Evolutionary conservation across 495 filamentous ascomycete genomes (phyloP).

Genomic region (Gamarada debralockiae): DNA sequence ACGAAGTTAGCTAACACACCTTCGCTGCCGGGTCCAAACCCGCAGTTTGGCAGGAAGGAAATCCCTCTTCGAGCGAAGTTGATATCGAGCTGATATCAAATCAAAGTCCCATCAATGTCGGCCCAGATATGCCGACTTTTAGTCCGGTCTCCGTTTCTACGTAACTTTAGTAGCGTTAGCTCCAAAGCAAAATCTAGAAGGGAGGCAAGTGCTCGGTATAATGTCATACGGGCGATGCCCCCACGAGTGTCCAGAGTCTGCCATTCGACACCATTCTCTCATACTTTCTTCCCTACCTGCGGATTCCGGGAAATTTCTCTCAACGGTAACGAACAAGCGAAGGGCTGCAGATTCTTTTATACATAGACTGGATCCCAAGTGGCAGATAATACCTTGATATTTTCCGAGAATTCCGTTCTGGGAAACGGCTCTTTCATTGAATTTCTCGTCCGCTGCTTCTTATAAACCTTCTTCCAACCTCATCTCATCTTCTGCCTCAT

Average conservation of each 20-base stretch:
- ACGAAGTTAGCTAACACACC: conserved; percentile 9
- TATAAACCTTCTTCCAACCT: background rate
- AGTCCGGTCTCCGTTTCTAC: too few species aligned
- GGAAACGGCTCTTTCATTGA: conserved; percentile 4
- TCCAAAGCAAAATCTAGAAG: too few species aligned
- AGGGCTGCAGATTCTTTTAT: conserved; percentile 11
- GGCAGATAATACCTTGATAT: background rate
- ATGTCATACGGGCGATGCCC: too few species aligned
- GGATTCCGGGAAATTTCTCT: conserved; percentile 11
- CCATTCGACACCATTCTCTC: conserved; percentile 3
- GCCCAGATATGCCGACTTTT: too few species aligned
- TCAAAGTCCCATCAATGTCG: too few species aligned
- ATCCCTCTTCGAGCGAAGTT: background rate
- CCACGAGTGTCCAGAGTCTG: conserved; percentile 3
- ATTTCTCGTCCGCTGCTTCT: conserved; percentile 1
- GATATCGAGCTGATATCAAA: background rate
- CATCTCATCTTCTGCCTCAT: background rate
- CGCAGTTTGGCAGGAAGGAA: background rate
- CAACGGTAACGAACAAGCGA: background rate
- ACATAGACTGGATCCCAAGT: conserved; percentile 12
- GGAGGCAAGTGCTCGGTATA: too few species aligned
- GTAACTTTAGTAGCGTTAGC: too few species aligned
- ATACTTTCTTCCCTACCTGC: background rate
- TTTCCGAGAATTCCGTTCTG: conserved; percentile 23
- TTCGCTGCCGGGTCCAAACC: too few species aligned